Base-by-base conservation (phyloP, 2,329 filamentous ascomycete genomes). In the Aspergillus bombycis region DNA sequence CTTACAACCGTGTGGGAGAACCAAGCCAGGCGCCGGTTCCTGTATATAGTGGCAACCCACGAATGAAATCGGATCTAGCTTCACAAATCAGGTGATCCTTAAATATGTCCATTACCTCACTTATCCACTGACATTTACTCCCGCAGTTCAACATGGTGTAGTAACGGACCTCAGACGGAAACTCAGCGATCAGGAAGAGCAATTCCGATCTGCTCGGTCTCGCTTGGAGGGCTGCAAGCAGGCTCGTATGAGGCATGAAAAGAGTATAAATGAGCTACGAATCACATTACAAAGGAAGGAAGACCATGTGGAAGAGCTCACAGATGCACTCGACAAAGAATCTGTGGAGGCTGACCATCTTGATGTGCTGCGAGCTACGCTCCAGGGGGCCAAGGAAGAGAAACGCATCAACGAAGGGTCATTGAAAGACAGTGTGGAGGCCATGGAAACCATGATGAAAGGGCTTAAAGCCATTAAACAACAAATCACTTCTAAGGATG, bases 41-140 rank as follows among this genome's bases (percentile, higher is more conserved):
- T 9, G 83, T 84, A 19, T 87, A 81, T 67, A 76, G 72, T 0
- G 82, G 85, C 45, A 79, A 78, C 11, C 83, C 90, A 28, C 88
- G 93, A n/a, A 96, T 97, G 88, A 90, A 90, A 72, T 89, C 91
- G 0, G 91, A 96, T 72, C 82, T 87, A 30, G 89, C 87, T 62
- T 86, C 85, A 21, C 90, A 92, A 71, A 84, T 94, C 46, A 81
- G 77, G 80, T 86, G 57, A 48, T 41, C n/a, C 38, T 34, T 30
- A 28, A 11, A 23, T 54, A 9, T 55, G 2, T 21, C 32, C 14
- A 16, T 14, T 26, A 11, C 7, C 11, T 38, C 8, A 14, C 30
- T 26, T 34, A 19, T 26, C 9, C 21, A 32, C 28, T 55, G 72
- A 57, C 72, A 65, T 11, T 38, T 45, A 23, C 48, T 52, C 19